phyloP scores from a whole-genome alignment of 352 stramenopile species.

The Globisporangium ultimum region DNA sequence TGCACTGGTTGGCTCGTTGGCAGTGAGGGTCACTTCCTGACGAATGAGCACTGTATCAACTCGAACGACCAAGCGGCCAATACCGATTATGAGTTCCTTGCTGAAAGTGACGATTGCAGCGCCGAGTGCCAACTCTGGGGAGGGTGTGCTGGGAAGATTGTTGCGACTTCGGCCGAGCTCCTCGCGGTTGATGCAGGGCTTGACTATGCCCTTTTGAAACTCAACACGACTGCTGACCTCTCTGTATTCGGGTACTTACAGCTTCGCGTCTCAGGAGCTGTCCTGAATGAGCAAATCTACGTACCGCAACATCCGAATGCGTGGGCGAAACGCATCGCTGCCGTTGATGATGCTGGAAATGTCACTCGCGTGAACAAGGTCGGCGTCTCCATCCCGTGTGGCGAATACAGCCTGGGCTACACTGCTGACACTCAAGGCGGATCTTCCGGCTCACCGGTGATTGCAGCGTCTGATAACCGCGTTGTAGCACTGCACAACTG shows the following conservation, averaged over 20 bases:
- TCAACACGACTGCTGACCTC: conserved; percentile 19
- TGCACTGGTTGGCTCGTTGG: conserved; percentile 47
- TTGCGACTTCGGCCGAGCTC: conserved; percentile 23
- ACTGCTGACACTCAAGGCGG: conserved; percentile 34
- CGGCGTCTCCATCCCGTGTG: conserved; percentile 24
- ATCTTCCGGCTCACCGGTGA: conserved; percentile 41
- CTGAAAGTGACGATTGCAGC: conserved; percentile 28
- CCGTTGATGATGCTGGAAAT: conserved; percentile 22
- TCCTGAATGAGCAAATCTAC: conserved; percentile 38
- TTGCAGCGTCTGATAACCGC: conserved; percentile 33
- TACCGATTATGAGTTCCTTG: conserved; percentile 34
- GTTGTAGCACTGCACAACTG: conserved; percentile 54
- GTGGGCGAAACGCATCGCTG: conserved; percentile 32
- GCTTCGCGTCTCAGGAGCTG: conserved; percentile 22
- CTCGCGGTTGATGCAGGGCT: conserved; percentile 17
- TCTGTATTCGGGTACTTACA: conserved; percentile 30
- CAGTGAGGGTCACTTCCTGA: conserved; percentile 39
- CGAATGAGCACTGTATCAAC: conserved; percentile 45
- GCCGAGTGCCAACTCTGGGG: conserved; percentile 20
- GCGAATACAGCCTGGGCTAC: conserved; percentile 33
- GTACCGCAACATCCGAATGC: conserved; percentile 41
- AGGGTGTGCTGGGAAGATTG: conserved; percentile 20
- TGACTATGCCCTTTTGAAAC: conserved; percentile 49
- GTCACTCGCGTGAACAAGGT: conserved; percentile 15
- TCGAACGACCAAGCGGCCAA: conserved; percentile 13